These are phyloP conservation scores for Camelina hispida DNA, from an alignment of 345 rosid genomes.

Conservation along the genomic window DNA sequence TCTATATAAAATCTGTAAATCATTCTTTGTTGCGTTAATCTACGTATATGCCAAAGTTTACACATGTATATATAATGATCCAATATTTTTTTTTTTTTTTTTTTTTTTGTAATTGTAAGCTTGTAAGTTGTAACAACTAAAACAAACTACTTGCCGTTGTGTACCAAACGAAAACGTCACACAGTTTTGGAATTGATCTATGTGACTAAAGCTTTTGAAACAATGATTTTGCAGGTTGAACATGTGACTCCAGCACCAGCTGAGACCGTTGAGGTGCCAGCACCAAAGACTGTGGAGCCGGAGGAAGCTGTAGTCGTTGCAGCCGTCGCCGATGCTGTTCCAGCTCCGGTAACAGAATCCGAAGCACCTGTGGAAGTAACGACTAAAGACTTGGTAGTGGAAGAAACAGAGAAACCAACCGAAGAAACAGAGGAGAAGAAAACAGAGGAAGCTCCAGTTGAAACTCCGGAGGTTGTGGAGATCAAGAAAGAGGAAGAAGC, in stretches of 20 bases:
- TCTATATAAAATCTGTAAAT: neutral
- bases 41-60: constrained; percentile 5
- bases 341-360: constrained; percentile 36
- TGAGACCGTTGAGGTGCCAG: constrained; percentile 41
- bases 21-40: neutral
- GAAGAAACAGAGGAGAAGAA: constrained; percentile 1
- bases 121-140: neutral
- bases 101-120: neutral
- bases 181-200: constrained; percentile 19
- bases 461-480: constrained; percentile 24
- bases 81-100: neutral
- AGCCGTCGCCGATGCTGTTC: neutral
- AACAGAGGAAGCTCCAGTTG: constrained; percentile 25
- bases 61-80: neutral
- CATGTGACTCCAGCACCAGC: constrained; percentile 42
- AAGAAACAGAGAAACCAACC: constrained; percentile 34
- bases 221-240: constrained; percentile 42
- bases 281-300: constrained; percentile 35
- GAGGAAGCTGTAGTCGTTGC: neutral
- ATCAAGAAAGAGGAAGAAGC: constrained; percentile 37
- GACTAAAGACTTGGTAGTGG: constrained; percentile 31
- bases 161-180: neutral
- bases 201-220: neutral
- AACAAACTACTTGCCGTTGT: constrained; percentile 31
- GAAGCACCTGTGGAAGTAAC: constrained; percentile 36